Evolutionary conservation across 371 early-diverging fungal genomes (phyloP), one percentile per base, ranked within the genome.

Genomic region (Lichtheimia corymbifera): DNA sequence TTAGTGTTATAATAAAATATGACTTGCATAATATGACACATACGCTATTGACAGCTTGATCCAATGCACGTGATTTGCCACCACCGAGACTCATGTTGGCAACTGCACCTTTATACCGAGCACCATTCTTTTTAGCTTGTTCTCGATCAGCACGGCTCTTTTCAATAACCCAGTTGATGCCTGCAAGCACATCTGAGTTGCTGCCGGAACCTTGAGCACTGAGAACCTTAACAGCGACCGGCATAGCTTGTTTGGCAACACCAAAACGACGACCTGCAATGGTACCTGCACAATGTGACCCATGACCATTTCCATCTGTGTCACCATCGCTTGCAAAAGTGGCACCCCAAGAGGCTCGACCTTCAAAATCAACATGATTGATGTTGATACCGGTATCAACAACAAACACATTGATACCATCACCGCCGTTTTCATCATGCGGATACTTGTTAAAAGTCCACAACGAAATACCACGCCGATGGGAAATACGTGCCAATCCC

Each of bases 61-160:
- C 91, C 62, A 97, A 80, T 11, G 93, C 80, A 63, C 84, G 83
- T 53, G 90, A 89, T 59, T 82, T 83, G 65, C 92, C 92, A 60
- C 94, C 95, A 61, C 95, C 96, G 47, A 97, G 77, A 45, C 88
- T 87, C 96, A 97, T 96, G 83, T 96, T 96, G 65, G 93, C 94
- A 18, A 92, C 95, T n/a, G 92, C 87, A 53, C 87, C 86, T 67
- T 80, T 88, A 74, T 82, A 78, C 50, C 67, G 67, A 63, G 70
- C 72, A 40, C 86, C 86, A 12, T 59, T 66, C 55, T 65, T 67
- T 57, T 66, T 58, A 12, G 82, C 80, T 50, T 73, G 71, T 53
- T 65, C 51, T 3, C 77, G 76, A 53, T 74, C 74, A 42, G 68
- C 67, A 53, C 70, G 68, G 64, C 87, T 84, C 14, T 58, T 58